These are phyloP conservation scores for Rhodomyrtus psidioides DNA, from an alignment of 441 rosid species.

Conservation along the genomic window DNA sequence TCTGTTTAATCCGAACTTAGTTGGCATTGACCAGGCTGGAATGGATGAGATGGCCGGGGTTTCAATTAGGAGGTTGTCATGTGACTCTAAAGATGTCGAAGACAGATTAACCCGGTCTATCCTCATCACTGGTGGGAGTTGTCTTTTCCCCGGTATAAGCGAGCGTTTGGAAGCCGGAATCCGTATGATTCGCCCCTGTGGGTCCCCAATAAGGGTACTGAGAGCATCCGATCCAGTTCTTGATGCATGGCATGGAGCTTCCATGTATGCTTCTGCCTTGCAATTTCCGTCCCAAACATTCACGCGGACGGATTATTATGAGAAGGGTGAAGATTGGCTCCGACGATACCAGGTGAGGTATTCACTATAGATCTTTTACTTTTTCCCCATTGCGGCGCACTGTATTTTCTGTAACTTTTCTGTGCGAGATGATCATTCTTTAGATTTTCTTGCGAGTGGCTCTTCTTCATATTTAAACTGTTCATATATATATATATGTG, in stretches of 20 bases:
- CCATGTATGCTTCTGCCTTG: conserved; percentile 49
- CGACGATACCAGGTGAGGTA: conserved; percentile 56
- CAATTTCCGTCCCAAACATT: conserved; percentile 58
- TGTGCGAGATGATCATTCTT: background rate
- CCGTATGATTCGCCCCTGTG: conserved; percentile 75
- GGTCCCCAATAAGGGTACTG: conserved; percentile 51
- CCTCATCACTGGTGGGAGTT: conserved; percentile 74
- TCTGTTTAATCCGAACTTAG: conserved; percentile 61
- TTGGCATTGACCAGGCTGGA: conserved; percentile 83
- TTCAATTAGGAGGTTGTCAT: conserved; percentile 57
- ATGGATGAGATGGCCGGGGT: conserved; percentile 80
- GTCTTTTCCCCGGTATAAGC: conserved; percentile 57
- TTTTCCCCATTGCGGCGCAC: background rate
- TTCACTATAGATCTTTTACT: conserved; percentile 2
- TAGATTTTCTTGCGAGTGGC: background rate
- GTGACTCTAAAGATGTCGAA: conserved; percentile 33
- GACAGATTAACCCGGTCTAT: conserved; percentile 65
- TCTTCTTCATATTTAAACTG: background rate
- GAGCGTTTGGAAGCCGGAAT: conserved; percentile 75
- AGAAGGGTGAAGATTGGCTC: conserved; percentile 96
- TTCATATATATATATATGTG: background rate
- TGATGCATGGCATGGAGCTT: conserved; percentile 96
- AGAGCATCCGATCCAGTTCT: conserved; percentile 71
- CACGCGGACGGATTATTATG: conserved; percentile 60
- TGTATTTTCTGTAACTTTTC: background rate